Evolutionary conservation across 768 basidiomycete species (phyloP), one percentile per base, ranked within the genome.

Genomic region (Pleurotus giganteus): DNA sequence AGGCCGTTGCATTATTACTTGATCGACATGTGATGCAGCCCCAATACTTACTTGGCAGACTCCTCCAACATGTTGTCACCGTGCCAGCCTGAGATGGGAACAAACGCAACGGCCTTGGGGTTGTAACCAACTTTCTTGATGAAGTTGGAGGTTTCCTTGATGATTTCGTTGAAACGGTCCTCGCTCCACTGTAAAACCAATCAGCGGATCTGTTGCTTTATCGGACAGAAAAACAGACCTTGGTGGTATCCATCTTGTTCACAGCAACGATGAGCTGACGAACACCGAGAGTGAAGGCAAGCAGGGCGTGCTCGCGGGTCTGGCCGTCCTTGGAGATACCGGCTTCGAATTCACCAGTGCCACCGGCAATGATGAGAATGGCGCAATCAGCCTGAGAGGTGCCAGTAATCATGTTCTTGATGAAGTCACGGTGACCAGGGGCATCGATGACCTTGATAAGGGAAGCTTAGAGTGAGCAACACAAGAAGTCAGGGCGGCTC

Each of bases 391-490:
- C 95, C 86, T 99, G 97, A 68, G 97, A 99, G 67, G 97, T 99
- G 84, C 97, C 97, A 60, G 97, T 99, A 74, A 99, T 99, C 95
- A 95, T 97, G 92, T 97, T 99, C 82, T 99, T 99, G 86, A 99
- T 99, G 80, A 99, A 99, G 72, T 99, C 97, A 86, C 97, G 94
- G 76, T 97, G 95, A 71, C 96, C 96, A 45, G 97, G 97, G 73
- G 97, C 97, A 72, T 98, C 97, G 66, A 98, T 98, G 79, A 99
- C 94, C 93, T 91, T 57, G 26, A 64, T 42, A 63, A 47, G 58
- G 50, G 59, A 58, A 58, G 58, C 61, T 47, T 51, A 51, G 23
- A 57, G 54, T 53, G 41, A 60, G 49, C 31, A 39, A 23, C 15
- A 44, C 43, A 13, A 2, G 19, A 37, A 45, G 46, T 50, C 32